Percentiles rank a stretch among this genome's conserved stretches.
Conservation (phyloP, 371 early-diverging fungal species). For the Cokeromyces recurvatus region DNA sequence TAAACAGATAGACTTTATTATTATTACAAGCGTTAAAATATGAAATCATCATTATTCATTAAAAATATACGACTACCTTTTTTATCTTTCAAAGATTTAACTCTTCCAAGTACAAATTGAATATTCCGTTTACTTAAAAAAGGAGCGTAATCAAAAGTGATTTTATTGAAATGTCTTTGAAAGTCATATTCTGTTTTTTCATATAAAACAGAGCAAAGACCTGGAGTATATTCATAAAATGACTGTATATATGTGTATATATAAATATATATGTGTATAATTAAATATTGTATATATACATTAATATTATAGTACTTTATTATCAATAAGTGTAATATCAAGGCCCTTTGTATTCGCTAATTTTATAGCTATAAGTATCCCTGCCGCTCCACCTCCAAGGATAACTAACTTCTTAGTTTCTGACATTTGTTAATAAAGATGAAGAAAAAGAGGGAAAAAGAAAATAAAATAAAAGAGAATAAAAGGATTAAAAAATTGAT, state of each 20-base stretch:
- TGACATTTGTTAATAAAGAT: background rate
- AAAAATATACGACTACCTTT: background rate
- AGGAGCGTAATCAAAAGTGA: constrained; percentile 21
- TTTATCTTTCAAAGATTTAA: constrained; percentile 25
- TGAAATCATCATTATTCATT: background rate
- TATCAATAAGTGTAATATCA: constrained; percentile 34
- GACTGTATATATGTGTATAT: constrained; percentile 8
- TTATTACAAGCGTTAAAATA: no score
- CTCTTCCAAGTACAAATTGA: constrained; percentile 21
- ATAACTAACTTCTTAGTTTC: constrained; percentile 21
- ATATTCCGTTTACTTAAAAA: constrained; percentile 9
- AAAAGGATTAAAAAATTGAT: background rate
- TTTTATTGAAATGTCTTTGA: constrained; percentile 16
- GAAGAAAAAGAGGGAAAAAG: background rate
- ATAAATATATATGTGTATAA: no score
- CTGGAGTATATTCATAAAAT: constrained; percentile 40
- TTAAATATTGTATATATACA: no score
- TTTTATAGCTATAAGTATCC: constrained; percentile 25
- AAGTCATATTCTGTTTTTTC: constrained; percentile 21
- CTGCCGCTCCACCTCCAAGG: constrained; percentile 39
- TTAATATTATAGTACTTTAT: no score
- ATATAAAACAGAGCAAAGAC: constrained; percentile 29
- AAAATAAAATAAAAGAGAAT: no score
- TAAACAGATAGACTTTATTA: no score
- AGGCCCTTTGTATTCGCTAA: constrained; percentile 13